Base-by-base conservation (phyloP, 2,329 filamentous ascomycete species). In the Colletotrichum simmondsii region DNA sequence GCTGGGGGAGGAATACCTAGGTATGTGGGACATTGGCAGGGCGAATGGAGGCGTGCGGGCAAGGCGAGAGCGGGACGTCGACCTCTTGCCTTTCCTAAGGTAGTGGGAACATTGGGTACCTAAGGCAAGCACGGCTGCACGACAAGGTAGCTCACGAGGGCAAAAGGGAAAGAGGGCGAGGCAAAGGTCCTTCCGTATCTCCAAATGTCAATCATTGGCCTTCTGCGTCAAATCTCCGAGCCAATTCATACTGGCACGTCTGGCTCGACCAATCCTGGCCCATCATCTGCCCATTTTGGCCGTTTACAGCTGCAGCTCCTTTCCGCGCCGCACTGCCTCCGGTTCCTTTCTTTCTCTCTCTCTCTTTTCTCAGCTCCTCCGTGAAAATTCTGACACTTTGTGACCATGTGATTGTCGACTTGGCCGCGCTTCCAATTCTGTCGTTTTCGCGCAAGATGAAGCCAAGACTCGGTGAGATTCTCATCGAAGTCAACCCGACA, bases 161-260 rank as follows among this genome's bases (percentile, higher is more conserved):
- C 54, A 26, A n/a, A 42, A 35, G 32, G 32, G 11, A 11, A 35
- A 35, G 32, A 35, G 32, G 11, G 32, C 32, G 32, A 35, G 32
- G 57, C 28, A 32, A 63, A 63, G 28, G 30, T 64, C 62, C 62
- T 37, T 56, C 22, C 16, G 30, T 56, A 42, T 56, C 28, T 65
- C 46, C 12, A 72, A 11, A 49, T 49, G 66, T 32, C 54, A 64
- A 61, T 65, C 46, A 72, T 72, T 72, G 54, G 70, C 60, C 60
- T 65, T 65, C 49, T 57, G 49, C 61, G 56, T 71, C 71, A 65
- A 73, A 71, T 73, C 61, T 73, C 71, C 71, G 71, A 71, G 57
- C 42, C 35, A 65, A 42, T 57, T 49, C 54, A 42, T 63, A 24
- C 24, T 26, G 24, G n/a, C n/a, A 54, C 54, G 65, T 30, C 24